These are phyloP conservation scores for Boletus subparvulus DNA, from an alignment of 768 basidiomycete species.

Conservation along the genomic window DNA sequence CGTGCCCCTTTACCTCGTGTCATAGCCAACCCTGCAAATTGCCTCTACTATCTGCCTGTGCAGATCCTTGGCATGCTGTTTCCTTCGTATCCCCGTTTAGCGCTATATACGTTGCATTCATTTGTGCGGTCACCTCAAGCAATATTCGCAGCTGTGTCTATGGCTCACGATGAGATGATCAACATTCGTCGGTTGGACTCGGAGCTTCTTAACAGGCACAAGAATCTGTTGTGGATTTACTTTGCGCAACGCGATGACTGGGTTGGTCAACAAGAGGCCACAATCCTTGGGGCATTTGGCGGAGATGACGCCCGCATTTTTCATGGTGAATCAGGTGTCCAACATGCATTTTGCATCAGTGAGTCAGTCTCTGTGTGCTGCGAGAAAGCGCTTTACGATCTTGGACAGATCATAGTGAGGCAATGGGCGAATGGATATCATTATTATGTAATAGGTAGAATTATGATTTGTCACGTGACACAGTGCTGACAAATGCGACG, in stretches of 20 bases:
- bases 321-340: slow-evolving; percentile 48
- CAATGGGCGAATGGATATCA: slow-evolving; percentile 47
- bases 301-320: slow-evolving; percentile 39
- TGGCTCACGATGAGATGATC: slow-evolving; percentile 72
- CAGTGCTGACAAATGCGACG: slow-evolving; percentile 12
- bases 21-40: slow-evolving; percentile 44
- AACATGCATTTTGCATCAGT: slow-evolving; percentile 78
- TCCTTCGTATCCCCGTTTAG: slow-evolving; percentile 48
- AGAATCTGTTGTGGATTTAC: slow-evolving; percentile 48
- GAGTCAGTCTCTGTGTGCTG: slow-evolving; percentile 25
- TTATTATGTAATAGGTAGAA: not conserved
- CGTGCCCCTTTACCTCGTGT: slow-evolving; percentile 44
- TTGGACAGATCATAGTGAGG: slow-evolving; percentile 49
- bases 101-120: slow-evolving; percentile 45
- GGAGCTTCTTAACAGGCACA: slow-evolving; percentile 39
- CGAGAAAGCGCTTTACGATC: not conserved
- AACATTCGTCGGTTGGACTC: slow-evolving; percentile 54
- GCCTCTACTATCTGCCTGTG: slow-evolving; percentile 39
- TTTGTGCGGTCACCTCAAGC: slow-evolving; percentile 52
- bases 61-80: slow-evolving; percentile 47
- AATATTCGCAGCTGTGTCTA: slow-evolving; percentile 53
- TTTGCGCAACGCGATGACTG: slow-evolving; percentile 66
- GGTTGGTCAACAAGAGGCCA: slow-evolving; percentile 58
- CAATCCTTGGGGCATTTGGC: slow-evolving; percentile 43
- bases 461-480: slow-evolving; percentile 9